Conservation (phyloP, 2,329 filamentous ascomycete species). For the Westerdykella aurantiaca region DNA sequence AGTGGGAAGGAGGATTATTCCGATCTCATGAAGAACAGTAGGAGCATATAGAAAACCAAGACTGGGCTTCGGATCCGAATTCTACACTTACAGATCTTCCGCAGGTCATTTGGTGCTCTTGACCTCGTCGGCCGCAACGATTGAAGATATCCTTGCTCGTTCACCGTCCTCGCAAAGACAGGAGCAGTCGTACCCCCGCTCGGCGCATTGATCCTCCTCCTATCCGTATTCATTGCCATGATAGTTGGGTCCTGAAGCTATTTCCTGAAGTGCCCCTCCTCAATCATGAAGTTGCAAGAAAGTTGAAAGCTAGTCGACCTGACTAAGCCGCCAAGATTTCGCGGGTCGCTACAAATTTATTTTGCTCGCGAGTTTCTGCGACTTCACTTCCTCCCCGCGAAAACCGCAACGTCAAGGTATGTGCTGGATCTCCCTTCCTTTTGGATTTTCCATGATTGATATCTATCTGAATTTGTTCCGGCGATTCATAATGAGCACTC, state of each 20-base stretch:
- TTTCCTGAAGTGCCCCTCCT: neutral
- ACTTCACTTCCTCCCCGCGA: slow-evolving; percentile 8
- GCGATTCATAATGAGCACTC: slow-evolving; percentile 51
- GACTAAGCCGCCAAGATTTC: slow-evolving; percentile 22
- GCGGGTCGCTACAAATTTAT: slow-evolving; percentile 6
- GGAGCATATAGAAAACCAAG: neutral
- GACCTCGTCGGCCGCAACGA: slow-evolving; percentile 49
- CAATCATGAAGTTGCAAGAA: slow-evolving; percentile 8
- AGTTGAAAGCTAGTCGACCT: slow-evolving; percentile 16
- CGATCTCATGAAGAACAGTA: neutral
- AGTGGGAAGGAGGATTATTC: neutral
- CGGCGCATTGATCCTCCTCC: slow-evolving; percentile 86
- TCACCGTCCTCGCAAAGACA: slow-evolving; percentile 54
- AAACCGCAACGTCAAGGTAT: slow-evolving; percentile 14
- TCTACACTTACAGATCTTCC: slow-evolving; percentile 72
- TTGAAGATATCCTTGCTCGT: slow-evolving; percentile 43
- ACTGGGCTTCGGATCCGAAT: neutral
- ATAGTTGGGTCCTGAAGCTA: slow-evolving; percentile 5
- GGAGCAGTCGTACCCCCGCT: slow-evolving; percentile 69
- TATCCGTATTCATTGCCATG: slow-evolving; percentile 49
- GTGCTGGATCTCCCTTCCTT: slow-evolving; percentile 5
- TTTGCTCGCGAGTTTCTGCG: slow-evolving; percentile 23
- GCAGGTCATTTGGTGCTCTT: slow-evolving; percentile 63
- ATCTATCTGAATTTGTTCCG: slow-evolving; percentile 49
- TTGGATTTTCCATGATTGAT: slow-evolving; percentile 44